Evolutionary conservation across 2,329 filamentous ascomycete species (phyloP).

Genomic region (Venturia carpophila): DNA sequence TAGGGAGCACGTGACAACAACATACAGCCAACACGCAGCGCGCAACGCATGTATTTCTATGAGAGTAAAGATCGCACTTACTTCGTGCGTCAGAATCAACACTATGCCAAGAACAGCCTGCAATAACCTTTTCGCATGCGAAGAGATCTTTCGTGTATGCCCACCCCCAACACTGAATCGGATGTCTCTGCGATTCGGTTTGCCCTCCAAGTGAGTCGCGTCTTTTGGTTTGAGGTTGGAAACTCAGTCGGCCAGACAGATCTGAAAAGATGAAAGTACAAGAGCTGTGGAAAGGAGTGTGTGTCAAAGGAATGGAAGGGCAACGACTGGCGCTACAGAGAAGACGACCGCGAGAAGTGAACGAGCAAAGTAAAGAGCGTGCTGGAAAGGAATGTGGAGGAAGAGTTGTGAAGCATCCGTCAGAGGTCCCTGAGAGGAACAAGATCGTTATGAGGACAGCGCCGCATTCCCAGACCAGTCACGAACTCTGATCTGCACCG

Average conservation of each 20-base stretch:
- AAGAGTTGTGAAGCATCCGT: not conserved
- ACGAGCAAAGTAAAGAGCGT: not conserved
- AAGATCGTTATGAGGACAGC: not conserved
- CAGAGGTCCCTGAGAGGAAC: not conserved
- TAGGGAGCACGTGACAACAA: not conserved
- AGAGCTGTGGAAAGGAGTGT: not conserved
- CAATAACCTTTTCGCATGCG: not conserved
- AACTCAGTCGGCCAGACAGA: not conserved
- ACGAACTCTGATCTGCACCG: conserved; percentile 4
- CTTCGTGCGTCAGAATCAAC: not conserved
- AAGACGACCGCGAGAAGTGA: not conserved
- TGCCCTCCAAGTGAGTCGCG: too few species aligned
- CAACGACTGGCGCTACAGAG: not conserved
- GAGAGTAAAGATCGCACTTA: not conserved
- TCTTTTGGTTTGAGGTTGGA: not conserved
- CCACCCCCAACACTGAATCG: not conserved
- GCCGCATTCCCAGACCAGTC: not conserved
- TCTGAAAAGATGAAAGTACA: not conserved
- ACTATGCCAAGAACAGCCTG: not conserved
- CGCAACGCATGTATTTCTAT: not conserved
- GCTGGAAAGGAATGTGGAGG: not conserved
- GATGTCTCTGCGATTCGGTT: not conserved
- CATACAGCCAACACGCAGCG: not conserved
- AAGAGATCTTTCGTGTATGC: not conserved
- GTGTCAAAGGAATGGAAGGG: not conserved